Percentiles rank a stretch among this genome's conserved stretches.
phyloP scores from a whole-genome alignment of 495 filamentous ascomycete species.

The Penicillium soppii region DNA sequence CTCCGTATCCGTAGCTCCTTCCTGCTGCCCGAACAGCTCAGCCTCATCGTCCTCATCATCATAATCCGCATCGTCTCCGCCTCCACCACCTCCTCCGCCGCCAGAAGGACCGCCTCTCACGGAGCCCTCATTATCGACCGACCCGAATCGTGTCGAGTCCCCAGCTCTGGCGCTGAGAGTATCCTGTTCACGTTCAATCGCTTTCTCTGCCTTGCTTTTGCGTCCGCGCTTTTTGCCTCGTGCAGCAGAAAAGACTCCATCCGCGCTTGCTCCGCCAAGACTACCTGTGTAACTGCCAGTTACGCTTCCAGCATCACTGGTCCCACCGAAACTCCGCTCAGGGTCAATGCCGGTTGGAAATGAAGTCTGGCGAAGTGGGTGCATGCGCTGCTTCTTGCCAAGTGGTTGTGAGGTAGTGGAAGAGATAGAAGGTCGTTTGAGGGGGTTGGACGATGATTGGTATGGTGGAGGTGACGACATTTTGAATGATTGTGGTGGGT shows the following conservation, averaged over 20 bases:
- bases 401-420: slow-evolving; percentile 36
- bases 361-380: slow-evolving; percentile 86
- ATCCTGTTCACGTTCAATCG: slow-evolving; percentile 47
- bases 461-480: slow-evolving; percentile 50
- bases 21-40: slow-evolving; percentile 59
- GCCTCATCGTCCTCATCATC: slow-evolving; percentile 66
- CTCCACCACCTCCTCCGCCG: slow-evolving; percentile 43
- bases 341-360: slow-evolving; percentile 63
- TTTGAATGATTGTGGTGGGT: slow-evolving; percentile 9
- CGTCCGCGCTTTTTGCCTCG: slow-evolving; percentile 62
- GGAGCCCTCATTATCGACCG: slow-evolving; percentile 41
- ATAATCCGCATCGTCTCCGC: slow-evolving; percentile 64
- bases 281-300: slow-evolving; percentile 61
- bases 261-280: slow-evolving; percentile 54
- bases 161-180: slow-evolving; percentile 49
- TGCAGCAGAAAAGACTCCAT: slow-evolving; percentile 36
- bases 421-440: slow-evolving; percentile 47
- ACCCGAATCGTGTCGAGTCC: slow-evolving; percentile 45
- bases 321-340: slow-evolving; percentile 64
- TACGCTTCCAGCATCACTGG: slow-evolving; percentile 65
- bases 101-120: slow-evolving; percentile 34
- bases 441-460: slow-evolving; percentile 32
- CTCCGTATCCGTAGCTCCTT: slow-evolving; percentile 62
- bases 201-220: slow-evolving; percentile 59
- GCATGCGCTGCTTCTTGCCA: slow-evolving; percentile 45